Evolutionary conservation across 1,284 basidiomycete species (phyloP).

Genomic region (Ceratobasidium sp.): DNA sequence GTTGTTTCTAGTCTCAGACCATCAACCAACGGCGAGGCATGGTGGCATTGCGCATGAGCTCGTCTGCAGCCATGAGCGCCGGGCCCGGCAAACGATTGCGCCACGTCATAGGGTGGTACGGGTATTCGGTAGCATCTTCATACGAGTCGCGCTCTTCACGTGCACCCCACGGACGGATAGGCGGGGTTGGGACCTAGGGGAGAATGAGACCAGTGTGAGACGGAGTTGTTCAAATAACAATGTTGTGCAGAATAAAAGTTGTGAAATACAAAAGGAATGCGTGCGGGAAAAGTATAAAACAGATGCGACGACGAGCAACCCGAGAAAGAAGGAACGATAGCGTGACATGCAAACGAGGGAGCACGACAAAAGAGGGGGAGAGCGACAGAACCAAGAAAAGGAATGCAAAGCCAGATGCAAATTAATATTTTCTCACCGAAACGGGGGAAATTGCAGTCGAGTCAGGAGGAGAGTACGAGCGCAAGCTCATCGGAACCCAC

Average conservation of each 20-base stretch:
- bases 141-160: constrained; percentile 46
- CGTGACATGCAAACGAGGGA: constrained; percentile 4
- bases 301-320: constrained; percentile 20
- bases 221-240: constrained; percentile 20
- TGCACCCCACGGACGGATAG: constrained; percentile 34
- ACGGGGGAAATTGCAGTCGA: constrained; percentile 9
- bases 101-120: constrained; percentile 45
- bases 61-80: constrained; percentile 44
- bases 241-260: constrained; percentile 34
- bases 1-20: constrained; percentile 26
- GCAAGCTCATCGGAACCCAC: constrained; percentile 36
- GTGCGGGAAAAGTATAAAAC: constrained; percentile 32
- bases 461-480: constrained; percentile 29
- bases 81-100: constrained; percentile 43
- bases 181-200: constrained; percentile 23
- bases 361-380: not conserved
- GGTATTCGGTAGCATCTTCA: constrained; percentile 44
- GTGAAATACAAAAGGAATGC: constrained; percentile 33
- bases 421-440: constrained; percentile 36
- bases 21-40: constrained; percentile 42
- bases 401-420: constrained; percentile 1
- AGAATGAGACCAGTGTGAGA: constrained; percentile 33
- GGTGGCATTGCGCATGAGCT: constrained; percentile 42
- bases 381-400: too few relatives aligned
- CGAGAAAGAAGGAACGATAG: constrained; percentile 12